Conservation (phyloP, 31 red algal species). For the Asparagopsis taxiformis region DNA sequence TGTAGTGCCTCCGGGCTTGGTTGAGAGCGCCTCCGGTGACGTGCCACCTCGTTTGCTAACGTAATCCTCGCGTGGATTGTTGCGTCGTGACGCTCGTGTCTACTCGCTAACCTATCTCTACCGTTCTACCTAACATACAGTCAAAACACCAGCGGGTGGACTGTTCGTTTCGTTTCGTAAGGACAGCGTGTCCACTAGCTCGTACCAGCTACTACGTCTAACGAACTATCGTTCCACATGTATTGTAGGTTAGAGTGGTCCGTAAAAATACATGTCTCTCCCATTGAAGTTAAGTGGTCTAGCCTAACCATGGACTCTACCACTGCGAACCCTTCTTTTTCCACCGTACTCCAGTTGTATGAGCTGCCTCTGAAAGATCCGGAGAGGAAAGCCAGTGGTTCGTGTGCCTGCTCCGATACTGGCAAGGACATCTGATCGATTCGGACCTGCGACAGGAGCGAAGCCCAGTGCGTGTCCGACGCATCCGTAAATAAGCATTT, state of each 20-base stretch:
- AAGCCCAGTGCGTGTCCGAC: conserved; percentile 32
- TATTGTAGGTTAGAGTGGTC: conserved; percentile 51
- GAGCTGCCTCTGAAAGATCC: conserved; percentile 21
- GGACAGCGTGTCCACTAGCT: too few species aligned
- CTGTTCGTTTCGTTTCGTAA: too few species aligned
- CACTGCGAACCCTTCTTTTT: conserved; percentile 54
- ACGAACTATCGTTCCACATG: too few species aligned
- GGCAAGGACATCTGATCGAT: not conserved
- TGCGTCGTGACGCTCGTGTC: too few species aligned
- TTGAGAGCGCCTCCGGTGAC: too few species aligned
- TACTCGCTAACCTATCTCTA: too few species aligned
- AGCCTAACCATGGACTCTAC: conserved; percentile 35
- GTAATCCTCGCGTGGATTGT: too few species aligned
- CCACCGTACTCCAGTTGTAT: conserved; percentile 8
- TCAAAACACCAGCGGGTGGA: too few species aligned
- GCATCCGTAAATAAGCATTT: conserved; percentile 13
- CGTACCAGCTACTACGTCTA: too few species aligned
- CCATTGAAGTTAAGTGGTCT: conserved; percentile 12
- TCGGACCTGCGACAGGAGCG: conserved; percentile 25
- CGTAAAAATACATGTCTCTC: conserved; percentile 15
- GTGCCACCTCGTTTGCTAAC: too few species aligned
- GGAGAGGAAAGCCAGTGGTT: conserved; percentile 28
- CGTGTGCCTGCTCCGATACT: conserved; percentile 15
- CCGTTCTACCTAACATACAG: too few species aligned
- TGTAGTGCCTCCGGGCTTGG: too few species aligned